Evolutionary conservation across 768 basidiomycete genomes (phyloP), one percentile per base, ranked within the genome.

Genomic region (Boletus fagicola): DNA sequence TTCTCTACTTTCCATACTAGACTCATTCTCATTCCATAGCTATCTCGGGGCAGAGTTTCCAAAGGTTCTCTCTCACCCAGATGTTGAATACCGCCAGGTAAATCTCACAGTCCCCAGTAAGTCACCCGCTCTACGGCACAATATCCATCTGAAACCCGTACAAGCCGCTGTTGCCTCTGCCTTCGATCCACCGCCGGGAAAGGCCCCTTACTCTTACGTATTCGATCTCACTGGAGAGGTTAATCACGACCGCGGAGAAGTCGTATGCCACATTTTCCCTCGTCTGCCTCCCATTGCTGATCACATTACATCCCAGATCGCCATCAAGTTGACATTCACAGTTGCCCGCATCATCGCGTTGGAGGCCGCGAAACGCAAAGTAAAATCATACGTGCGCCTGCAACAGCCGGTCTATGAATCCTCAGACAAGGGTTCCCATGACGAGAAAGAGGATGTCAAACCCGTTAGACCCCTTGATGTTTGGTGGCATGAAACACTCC

Each of bases 401-500:
- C 86, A 87, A 54, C 85, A 84, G 26, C 88, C 90, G 28, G 90
- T 86, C 69, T 93, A 93, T 68, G 84, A 90, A 65, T 85, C 84
- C 22, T 76, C 83, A 9, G 83, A 82, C 58, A 92, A 90, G 70
- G 80, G 80, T 40, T 60, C 76, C 18, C 80, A 85, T 58, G 77
- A 83, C 52, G 92, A 93, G 76, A 87, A 85, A 68, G 86, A 89
- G 46, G 85, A 87, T 55, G 73, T 85, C 48, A 88, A 88, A 66
- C 91, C 92, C 12, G 72, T 76, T 20, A 86, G 85, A 45, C 80
- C 83, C 7, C 72, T 85, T 57, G 92, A 92, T 18, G 83, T 77
- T 18, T 94, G 92, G 92, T 94, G 91, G 90, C 92, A 94, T 62
- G 92, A 94, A 75, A 84, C 88, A 1, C 75, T 90, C 26, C 81